phyloP scores from a whole-genome alignment of 139 green algal genomes.

The Coelastrella sp. region DNA sequence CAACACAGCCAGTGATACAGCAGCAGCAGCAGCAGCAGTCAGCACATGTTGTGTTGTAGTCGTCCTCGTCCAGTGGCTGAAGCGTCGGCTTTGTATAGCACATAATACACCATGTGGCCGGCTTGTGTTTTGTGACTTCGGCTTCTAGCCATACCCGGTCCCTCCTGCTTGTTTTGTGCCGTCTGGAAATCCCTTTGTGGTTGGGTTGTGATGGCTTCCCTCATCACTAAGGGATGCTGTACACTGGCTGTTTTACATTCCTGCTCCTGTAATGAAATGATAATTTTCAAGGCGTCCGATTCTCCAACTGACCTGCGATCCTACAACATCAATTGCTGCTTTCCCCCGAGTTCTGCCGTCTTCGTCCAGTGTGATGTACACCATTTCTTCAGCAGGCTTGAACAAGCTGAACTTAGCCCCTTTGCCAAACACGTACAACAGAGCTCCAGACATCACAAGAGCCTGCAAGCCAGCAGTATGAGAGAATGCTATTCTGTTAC shows the following conservation, averaged over 20 bases:
- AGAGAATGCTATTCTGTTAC: no score
- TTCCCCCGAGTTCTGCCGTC: constrained; percentile 90
- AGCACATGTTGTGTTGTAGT: no score
- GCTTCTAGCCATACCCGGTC: no score
- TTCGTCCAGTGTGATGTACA: constrained; percentile 80
- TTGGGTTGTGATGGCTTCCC: background rate
- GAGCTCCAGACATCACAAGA: constrained; percentile 76
- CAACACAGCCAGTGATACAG: background rate
- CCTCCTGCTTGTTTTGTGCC: no score
- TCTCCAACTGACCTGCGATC: constrained; percentile 66
- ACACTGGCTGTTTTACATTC: background rate
- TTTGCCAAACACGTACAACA: constrained; percentile 87
- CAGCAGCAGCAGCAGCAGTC: background rate
- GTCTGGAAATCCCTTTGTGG: background rate
- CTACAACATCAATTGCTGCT: constrained; percentile 95
- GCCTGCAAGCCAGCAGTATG: constrained; percentile 45
- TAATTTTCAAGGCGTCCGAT: background rate
- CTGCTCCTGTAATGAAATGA: background rate
- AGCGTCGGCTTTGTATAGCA: no score
- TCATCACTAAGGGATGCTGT: background rate
- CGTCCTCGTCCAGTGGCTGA: no score
- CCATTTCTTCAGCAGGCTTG: constrained; percentile 97
- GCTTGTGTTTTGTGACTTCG: no score
- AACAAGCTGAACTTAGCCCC: constrained; percentile 94
- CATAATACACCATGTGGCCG: no score